Conservation (phyloP, 306 rosid genomes). For the Castanopsis chinensis region DNA sequence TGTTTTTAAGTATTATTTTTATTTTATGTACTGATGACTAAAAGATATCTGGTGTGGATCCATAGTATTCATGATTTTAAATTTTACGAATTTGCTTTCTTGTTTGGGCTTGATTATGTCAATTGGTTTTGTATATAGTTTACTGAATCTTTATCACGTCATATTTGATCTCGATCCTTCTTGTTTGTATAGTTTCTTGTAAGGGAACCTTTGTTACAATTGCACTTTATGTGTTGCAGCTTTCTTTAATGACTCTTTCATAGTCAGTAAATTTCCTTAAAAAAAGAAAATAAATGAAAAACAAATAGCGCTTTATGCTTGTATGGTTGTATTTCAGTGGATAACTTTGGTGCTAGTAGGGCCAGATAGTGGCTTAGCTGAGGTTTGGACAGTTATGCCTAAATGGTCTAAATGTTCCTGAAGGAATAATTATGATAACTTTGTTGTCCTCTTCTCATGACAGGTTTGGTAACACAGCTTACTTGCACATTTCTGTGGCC, state of each 20-base stretch:
- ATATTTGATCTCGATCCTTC: background rate
- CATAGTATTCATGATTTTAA: too few relatives aligned
- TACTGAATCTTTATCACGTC: background rate
- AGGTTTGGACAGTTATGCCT: background rate
- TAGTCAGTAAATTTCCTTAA: background rate
- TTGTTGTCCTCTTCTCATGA: conserved; percentile 9
- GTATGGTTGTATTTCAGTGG: background rate
- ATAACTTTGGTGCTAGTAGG: background rate
- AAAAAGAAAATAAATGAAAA: background rate
- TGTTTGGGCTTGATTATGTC: background rate
- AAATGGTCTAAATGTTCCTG: background rate
- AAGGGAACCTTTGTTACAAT: background rate
- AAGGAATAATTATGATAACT: background rate
- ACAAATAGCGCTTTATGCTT: too few relatives aligned
- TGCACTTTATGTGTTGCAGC: background rate
- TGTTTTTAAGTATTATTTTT: too few relatives aligned
- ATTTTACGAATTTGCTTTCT: background rate
- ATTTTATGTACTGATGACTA: too few relatives aligned
- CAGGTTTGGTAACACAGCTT: conserved; percentile 99
- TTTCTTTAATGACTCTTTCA: background rate
- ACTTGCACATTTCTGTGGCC: conserved; percentile 95
- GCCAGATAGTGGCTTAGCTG: background rate
- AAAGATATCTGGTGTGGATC: too few relatives aligned
- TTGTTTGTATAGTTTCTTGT: background rate
- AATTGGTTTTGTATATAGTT: background rate